These are phyloP conservation scores for Acacia concinna DNA, from an alignment of 331 rosid species.

Conservation along the genomic window DNA sequence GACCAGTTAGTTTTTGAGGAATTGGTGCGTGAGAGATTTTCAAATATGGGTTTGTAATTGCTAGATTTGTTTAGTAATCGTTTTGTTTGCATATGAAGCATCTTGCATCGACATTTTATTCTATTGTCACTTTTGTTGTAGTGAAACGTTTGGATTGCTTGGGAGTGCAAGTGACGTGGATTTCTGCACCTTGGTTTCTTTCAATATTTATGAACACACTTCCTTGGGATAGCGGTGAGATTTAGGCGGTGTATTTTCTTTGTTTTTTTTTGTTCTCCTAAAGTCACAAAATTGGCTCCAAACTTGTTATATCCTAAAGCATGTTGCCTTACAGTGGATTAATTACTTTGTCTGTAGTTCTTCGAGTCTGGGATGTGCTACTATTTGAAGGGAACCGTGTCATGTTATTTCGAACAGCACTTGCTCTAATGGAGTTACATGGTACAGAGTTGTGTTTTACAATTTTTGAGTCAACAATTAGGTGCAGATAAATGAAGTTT, in stretches of 20 bases:
- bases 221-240: constrained; percentile 98
- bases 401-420: constrained; percentile 91
- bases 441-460: constrained; percentile 50
- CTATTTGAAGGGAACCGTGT: constrained; percentile 92
- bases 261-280: neutral
- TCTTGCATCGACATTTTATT: constrained; percentile 36
- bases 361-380: constrained; percentile 93
- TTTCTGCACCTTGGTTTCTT: constrained; percentile 94
- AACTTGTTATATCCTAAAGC: constrained; percentile 23
- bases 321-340: constrained; percentile 33
- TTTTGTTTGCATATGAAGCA: constrained; percentile 28
- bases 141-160: constrained; percentile 96
- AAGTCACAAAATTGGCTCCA: constrained; percentile 19
- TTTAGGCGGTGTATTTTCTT: constrained; percentile 16
- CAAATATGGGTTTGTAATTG: constrained; percentile 73
- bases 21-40: constrained; percentile 83
- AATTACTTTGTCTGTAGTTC: constrained; percentile 51
- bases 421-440: constrained; percentile 86
- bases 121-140: constrained; percentile 59
- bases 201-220: constrained; percentile 87
- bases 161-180: constrained; percentile 99
- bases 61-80: constrained; percentile 7
- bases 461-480: constrained; percentile 25
- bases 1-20: constrained; percentile 97
- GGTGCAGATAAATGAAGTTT: constrained; percentile 16